These are phyloP conservation scores for Vigna unguiculata DNA, from an alignment of 306 rosid species.

Conservation along the genomic window DNA sequence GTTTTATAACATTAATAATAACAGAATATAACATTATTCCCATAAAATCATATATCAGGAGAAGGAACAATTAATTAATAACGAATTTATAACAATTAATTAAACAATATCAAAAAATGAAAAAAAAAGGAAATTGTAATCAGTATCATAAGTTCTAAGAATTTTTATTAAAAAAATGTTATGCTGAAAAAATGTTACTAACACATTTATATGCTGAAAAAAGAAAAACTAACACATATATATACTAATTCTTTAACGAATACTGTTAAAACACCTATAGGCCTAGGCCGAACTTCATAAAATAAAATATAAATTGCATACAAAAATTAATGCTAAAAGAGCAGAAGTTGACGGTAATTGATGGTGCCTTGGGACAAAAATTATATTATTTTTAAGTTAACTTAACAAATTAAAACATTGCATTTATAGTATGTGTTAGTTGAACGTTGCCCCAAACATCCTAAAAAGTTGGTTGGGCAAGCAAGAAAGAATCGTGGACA, in stretches of 20 bases:
- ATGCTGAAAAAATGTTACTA: too few species aligned
- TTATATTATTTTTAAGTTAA: slow-evolving; percentile 9
- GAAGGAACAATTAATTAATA: too few species aligned
- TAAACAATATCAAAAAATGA: neutral
- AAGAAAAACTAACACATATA: neutral
- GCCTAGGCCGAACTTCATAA: neutral
- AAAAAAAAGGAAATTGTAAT: too few species aligned
- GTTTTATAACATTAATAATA: too few species aligned
- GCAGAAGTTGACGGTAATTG: slow-evolving; percentile 37
- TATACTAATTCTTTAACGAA: neutral
- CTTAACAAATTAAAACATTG: slow-evolving; percentile 8
- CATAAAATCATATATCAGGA: too few species aligned
- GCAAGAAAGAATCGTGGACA: slow-evolving; percentile 2
- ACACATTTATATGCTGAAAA: too few species aligned
- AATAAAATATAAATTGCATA: slow-evolving; percentile 8
- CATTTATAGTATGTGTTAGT: slow-evolving; percentile 42
- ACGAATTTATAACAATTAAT: neutral
- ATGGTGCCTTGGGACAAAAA: slow-evolving; percentile 45
- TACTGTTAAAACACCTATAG: neutral
- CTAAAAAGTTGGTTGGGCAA: slow-evolving; percentile 30
- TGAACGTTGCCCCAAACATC: slow-evolving; percentile 43
- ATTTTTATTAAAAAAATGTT: too few species aligned
- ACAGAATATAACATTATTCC: too few species aligned
- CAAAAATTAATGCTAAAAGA: neutral
- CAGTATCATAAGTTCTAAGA: too few species aligned